Conservation (phyloP, 805 yeast genomes). For the Saccharomycopsis sp. region DNA sequence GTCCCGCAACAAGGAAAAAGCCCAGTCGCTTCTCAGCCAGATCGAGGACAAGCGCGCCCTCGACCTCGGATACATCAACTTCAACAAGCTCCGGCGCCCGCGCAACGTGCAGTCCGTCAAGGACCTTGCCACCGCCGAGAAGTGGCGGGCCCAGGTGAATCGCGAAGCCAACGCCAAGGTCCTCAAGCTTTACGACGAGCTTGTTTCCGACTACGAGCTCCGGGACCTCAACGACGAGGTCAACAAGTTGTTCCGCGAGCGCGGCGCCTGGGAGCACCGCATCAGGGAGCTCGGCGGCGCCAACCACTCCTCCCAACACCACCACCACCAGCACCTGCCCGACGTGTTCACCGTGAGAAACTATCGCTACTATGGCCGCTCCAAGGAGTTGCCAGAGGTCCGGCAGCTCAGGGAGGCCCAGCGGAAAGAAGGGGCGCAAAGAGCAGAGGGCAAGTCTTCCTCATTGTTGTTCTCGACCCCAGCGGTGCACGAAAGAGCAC, state of each 20-base stretch:
- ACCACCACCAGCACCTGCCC: slow-evolving; percentile 20
- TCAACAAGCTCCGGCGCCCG: slow-evolving; percentile 52
- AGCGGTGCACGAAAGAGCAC: slow-evolving; percentile 24
- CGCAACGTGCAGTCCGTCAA: slow-evolving; percentile 44
- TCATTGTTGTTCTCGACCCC: slow-evolving; percentile 23
- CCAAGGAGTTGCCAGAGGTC: slow-evolving; percentile 72
- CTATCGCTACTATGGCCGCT: slow-evolving; percentile 74
- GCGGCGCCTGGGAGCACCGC: slow-evolving; percentile 69
- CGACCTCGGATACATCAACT: slow-evolving; percentile 50
- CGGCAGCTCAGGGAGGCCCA: slow-evolving; percentile 34
- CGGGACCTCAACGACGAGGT: slow-evolving; percentile 68
- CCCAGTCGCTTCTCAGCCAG: slow-evolving; percentile 60
- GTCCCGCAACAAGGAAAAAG: slow-evolving; percentile 73
- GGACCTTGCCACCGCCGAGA: slow-evolving; percentile 55
- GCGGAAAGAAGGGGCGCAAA: slow-evolving; percentile 22
- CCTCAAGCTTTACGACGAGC: slow-evolving; percentile 54
- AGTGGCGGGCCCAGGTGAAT: slow-evolving; percentile 54
- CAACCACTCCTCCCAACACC: slow-evolving; percentile 40
- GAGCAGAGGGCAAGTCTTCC: slow-evolving; percentile 18
- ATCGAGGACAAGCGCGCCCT: slow-evolving; percentile 54
- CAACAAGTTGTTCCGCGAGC: slow-evolving; percentile 58
- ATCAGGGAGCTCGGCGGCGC: slow-evolving; percentile 68
- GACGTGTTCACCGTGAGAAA: slow-evolving; percentile 35
- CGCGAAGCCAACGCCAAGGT: slow-evolving; percentile 55
- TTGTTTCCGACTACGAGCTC: slow-evolving; percentile 50